Base-by-base conservation (phyloP, 2,329 filamentous ascomycete species). In the Bipolaris gigantea region DNA sequence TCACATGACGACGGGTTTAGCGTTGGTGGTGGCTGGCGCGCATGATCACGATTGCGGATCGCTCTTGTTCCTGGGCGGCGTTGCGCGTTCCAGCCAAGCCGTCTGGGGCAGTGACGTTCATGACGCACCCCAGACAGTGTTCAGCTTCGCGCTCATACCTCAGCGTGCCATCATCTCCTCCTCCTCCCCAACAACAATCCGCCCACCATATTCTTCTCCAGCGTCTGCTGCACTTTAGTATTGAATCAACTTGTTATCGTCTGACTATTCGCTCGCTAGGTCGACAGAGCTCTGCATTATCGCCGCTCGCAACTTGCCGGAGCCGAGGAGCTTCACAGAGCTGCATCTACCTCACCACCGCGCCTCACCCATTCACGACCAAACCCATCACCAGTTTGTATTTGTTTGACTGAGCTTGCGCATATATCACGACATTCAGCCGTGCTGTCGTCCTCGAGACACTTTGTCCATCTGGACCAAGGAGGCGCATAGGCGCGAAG, bases 91-190 rank as follows among this genome's bases (percentile, higher is more conserved):
- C 33, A 48, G 53, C 47, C 52, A 53, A 51, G 27, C 48, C 48
- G 41, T 36, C 53, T 18, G 48, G 47, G 43, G 38, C 47, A 46
- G 55, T 66, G 63, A 66, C 62, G 63, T 64, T 49, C 19, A 52
- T 48, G 33, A 55, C 27, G 41, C 53, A 55, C 55, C 55, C 57
- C 41, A 42, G 56, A 33, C 56, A 50, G 40, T 49, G 48, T 53
- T 45, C 56, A 44, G 39, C 45, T 50, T 30, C 42, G 52, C 61
- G 47, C 47, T 49, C 60, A 57, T 50, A 45, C 40, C 50, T 49
- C 48, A 52, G 30, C 8, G 50, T 42, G 47, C 45, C 50, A 52
- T 40, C 38, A 25, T 40, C 43, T 43, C 48, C 23, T 34, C 21
- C 46, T 36, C 3, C 21, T 47, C 41, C 3, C 27, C 27, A 30